Percentiles rank a stretch among this genome's conserved stretches.
Evolutionary conservation across 192 early-diverging fungal genomes (phyloP).

Genomic region (Gigaspora rosea): DNA sequence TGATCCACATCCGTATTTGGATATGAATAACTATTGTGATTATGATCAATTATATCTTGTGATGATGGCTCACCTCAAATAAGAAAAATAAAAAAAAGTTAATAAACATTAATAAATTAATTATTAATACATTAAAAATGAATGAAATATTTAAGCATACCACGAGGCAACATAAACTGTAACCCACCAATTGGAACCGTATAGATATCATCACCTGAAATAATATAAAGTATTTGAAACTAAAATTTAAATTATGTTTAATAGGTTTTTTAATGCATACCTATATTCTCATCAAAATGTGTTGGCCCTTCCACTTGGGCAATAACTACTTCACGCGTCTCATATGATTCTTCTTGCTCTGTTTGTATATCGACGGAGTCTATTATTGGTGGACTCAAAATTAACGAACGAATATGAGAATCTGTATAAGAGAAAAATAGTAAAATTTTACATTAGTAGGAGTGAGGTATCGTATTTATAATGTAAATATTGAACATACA

Average conservation of each 20-base stretch:
- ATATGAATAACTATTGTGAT: too few relatives aligned
- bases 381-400: conserved; percentile 22
- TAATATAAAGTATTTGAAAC: not conserved
- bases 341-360: not conserved
- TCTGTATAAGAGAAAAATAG: conserved; percentile 2
- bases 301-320: not conserved
- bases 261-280: not conserved
- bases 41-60: too few relatives aligned
- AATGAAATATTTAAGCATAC: not conserved
- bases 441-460: too few relatives aligned
- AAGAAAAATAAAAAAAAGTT: too few relatives aligned
- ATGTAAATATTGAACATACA: not conserved
- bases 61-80: too few relatives aligned
- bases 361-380: not conserved
- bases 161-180: conserved; percentile 8
- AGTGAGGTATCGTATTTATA: not conserved
- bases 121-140: too few relatives aligned
- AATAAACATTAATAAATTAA: too few relatives aligned
- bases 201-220: not conserved
- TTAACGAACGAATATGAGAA: conserved; percentile 9
- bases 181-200: not conserved
- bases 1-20: too few relatives aligned
- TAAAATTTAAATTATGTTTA: not conserved
- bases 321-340: not conserved
- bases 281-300: not conserved